phyloP scores from a whole-genome alignment of 768 basidiomycete species.

The Tremella yokohamensis region DNA sequence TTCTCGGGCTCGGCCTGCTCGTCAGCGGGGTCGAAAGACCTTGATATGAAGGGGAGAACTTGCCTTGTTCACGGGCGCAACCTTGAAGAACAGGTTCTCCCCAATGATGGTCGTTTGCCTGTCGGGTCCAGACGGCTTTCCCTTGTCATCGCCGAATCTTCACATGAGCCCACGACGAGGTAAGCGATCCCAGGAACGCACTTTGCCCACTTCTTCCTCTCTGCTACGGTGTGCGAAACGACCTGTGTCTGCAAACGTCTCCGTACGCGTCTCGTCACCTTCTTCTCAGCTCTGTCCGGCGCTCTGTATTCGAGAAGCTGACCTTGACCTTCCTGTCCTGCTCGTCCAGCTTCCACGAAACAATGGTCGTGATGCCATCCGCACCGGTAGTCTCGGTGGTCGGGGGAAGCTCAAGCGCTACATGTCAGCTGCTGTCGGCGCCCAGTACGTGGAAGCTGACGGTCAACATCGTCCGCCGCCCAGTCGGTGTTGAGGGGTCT shows the following conservation, averaged over 20 bases:
- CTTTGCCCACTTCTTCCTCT: slow-evolving; percentile 83
- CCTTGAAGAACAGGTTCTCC: slow-evolving; percentile 64
- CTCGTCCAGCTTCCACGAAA: slow-evolving; percentile 80
- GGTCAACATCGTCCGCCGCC: slow-evolving; percentile 3
- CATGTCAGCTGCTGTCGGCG: not conserved
- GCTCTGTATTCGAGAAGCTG: slow-evolving; percentile 20
- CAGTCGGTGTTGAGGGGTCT: not conserved
- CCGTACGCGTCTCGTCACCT: slow-evolving; percentile 84
- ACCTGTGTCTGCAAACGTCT: slow-evolving; percentile 81
- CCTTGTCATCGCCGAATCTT: slow-evolving; percentile 85
- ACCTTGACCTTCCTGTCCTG: slow-evolving; percentile 95
- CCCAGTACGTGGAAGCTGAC: too few relatives aligned
- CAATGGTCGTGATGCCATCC: slow-evolving; percentile 78
- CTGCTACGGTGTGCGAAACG: slow-evolving; percentile 91
- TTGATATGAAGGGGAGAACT: not conserved
- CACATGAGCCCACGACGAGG: not conserved
- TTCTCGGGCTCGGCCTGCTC: slow-evolving; percentile 60
- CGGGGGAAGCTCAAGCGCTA: slow-evolving; percentile 50
- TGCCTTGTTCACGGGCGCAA: slow-evolving; percentile 58
- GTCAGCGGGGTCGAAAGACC: not conserved
- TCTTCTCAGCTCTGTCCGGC: slow-evolving; percentile 1
- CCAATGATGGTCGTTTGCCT: slow-evolving; percentile 83
- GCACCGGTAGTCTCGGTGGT: slow-evolving; percentile 67
- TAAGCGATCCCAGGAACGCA: slow-evolving; percentile 14
- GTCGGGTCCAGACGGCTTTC: slow-evolving; percentile 82